These are phyloP conservation scores for Teunomyces cretensis DNA, from an alignment of 805 yeast genomes.

Conservation along the genomic window DNA sequence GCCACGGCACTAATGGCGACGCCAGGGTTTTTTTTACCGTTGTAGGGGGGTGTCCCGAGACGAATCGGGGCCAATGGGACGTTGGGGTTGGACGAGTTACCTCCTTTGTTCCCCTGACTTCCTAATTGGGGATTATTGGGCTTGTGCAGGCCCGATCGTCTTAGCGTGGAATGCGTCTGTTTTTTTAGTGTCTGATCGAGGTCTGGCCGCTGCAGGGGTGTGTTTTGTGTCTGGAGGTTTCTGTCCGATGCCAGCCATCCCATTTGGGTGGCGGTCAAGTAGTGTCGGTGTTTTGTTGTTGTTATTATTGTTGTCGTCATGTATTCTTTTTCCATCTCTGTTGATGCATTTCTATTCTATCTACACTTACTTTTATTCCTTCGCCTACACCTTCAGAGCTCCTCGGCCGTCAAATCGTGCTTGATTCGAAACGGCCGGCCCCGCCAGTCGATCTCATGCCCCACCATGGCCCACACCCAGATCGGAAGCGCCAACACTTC, in stretches of 20 bases:
- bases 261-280: too few species aligned
- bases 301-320: too few species aligned
- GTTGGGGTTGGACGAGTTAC: background rate
- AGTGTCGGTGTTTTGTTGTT: too few species aligned
- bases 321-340: too few species aligned
- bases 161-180: slow-evolving; percentile 1
- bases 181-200: background rate
- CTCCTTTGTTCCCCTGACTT: background rate
- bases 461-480: slow-evolving; percentile 79
- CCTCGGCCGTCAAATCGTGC: slow-evolving; percentile 77
- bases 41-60: too few species aligned
- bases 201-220: background rate
- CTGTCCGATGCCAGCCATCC: too few species aligned
- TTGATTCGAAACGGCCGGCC: slow-evolving; percentile 72
- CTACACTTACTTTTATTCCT: background rate
- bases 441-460: slow-evolving; percentile 77
- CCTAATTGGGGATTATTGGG: slow-evolving; percentile 1
- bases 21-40: too few species aligned
- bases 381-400: slow-evolving; percentile 26
- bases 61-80: background rate
- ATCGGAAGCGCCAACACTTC: slow-evolving; percentile 79
- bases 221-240: background rate
- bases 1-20: too few species aligned
- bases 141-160: slow-evolving; percentile 2
- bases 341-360: background rate